These are phyloP conservation scores for Nigrospora sphaerica DNA, from an alignment of 2,329 filamentous ascomycete genomes.

Conservation along the genomic window DNA sequence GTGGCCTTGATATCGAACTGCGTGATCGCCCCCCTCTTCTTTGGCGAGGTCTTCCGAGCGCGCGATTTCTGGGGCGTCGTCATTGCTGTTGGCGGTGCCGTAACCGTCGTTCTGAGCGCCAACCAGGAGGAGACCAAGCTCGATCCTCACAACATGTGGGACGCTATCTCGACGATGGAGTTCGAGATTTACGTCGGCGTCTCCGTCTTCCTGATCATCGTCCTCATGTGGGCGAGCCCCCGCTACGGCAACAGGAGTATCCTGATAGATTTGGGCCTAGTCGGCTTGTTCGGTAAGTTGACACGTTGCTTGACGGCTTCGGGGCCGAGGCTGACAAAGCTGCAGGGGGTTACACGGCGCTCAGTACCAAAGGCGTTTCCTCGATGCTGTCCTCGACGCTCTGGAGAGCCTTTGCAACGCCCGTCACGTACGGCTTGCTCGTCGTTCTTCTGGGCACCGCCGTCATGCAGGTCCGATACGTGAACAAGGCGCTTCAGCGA, in stretches of 20 bases:
- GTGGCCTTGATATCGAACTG: slow-evolving; percentile 96
- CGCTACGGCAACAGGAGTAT: slow-evolving; percentile 81
- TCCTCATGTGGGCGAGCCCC: slow-evolving; percentile 75
- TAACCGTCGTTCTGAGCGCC: slow-evolving; percentile 88
- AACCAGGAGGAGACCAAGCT: slow-evolving; percentile 85
- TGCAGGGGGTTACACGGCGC: slow-evolving; percentile 84
- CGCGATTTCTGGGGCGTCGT: slow-evolving; percentile 85
- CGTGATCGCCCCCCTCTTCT: slow-evolving; percentile 87
- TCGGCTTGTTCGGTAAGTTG: slow-evolving; percentile 78
- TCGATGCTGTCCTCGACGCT: slow-evolving; percentile 90
- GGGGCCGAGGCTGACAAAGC: slow-evolving; percentile 5
- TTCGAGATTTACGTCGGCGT: slow-evolving; percentile 87
- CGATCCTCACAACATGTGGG: slow-evolving; percentile 84
- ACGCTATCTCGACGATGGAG: slow-evolving; percentile 76
- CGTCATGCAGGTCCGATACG: slow-evolving; percentile 93
- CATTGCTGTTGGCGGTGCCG: slow-evolving; percentile 78
- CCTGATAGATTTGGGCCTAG: slow-evolving; percentile 85
- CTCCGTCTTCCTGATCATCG: slow-evolving; percentile 64
- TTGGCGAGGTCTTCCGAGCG: slow-evolving; percentile 81
- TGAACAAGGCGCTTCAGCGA: slow-evolving; percentile 79
- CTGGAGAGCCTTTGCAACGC: slow-evolving; percentile 82
- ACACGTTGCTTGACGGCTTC: not conserved
- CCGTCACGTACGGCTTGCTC: slow-evolving; percentile 83
- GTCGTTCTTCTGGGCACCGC: slow-evolving; percentile 75
- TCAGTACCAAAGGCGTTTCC: slow-evolving; percentile 93